Percentiles rank a stretch among this genome's conserved stretches.
Conservation (phyloP, 768 basidiomycete species). For the Boletus reticulatus region DNA sequence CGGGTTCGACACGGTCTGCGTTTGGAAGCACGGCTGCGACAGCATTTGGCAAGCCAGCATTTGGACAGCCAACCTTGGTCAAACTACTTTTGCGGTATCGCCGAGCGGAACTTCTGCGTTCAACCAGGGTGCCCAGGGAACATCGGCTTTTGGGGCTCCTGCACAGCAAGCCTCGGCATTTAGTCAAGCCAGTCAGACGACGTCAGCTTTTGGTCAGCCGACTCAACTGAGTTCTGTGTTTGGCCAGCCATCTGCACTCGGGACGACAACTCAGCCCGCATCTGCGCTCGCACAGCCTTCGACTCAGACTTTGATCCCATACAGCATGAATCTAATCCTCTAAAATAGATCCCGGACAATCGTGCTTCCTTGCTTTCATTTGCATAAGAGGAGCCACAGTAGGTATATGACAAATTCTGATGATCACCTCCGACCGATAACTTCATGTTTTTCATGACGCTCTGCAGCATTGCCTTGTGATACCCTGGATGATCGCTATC, state of each 20-base stretch:
- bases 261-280: slow-evolving; percentile 26
- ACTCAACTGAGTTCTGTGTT: slow-evolving; percentile 37
- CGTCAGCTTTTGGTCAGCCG: slow-evolving; percentile 38
- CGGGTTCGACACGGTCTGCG: slow-evolving; percentile 26
- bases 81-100: slow-evolving; percentile 27
- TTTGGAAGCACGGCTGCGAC: slow-evolving; percentile 30
- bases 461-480: too few relatives aligned
- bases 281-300: slow-evolving; percentile 27
- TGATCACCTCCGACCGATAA: too few relatives aligned
- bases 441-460: too few relatives aligned
- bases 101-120: slow-evolving; percentile 21
- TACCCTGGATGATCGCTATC: too few relatives aligned
- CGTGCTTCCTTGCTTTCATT: too few relatives aligned
- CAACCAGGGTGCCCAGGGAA: slow-evolving; percentile 25
- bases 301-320: too few relatives aligned
- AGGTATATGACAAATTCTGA: too few relatives aligned
- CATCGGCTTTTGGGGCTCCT: slow-evolving; percentile 36
- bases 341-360: too few relatives aligned
- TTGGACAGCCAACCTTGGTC: slow-evolving; percentile 44
- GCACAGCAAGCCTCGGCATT: slow-evolving; percentile 36
- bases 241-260: slow-evolving; percentile 38
- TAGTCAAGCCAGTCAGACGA: slow-evolving; percentile 34
- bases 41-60: slow-evolving; percentile 26
- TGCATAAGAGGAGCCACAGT: too few relatives aligned
- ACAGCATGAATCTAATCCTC: too few relatives aligned